These are phyloP conservation scores for Psilocybe cyanescens DNA, from an alignment of 768 basidiomycete genomes.

Conservation along the genomic window DNA sequence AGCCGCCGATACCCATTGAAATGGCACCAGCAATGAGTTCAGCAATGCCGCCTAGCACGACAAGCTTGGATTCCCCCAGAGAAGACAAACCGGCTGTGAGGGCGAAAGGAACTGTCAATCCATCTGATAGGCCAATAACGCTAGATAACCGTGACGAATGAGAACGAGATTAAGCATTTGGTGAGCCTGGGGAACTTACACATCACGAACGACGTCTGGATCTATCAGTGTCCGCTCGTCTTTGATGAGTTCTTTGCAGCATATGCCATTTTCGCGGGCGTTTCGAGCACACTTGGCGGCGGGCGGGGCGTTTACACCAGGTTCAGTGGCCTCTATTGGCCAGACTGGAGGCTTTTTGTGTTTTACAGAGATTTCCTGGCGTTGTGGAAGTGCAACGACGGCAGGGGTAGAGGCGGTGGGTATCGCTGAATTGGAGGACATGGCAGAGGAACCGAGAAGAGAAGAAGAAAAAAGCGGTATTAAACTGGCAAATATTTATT, in stretches of 20 bases:
- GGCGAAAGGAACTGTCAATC: slow-evolving; percentile 91
- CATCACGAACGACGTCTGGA: slow-evolving; percentile 86
- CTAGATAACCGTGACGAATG: slow-evolving; percentile 36
- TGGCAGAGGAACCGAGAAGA: neutral
- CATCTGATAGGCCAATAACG: slow-evolving; percentile 89
- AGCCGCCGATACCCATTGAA: slow-evolving; percentile 98
- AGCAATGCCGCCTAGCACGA: slow-evolving; percentile 92
- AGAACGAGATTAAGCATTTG: neutral
- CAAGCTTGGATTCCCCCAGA: slow-evolving; percentile 87
- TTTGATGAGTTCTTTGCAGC: slow-evolving; percentile 88
- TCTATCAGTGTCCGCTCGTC: slow-evolving; percentile 84
- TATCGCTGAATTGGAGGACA: slow-evolving; percentile 4
- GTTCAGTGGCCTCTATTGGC: slow-evolving; percentile 53
- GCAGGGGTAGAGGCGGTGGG: slow-evolving; percentile 15
- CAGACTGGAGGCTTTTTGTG: slow-evolving; percentile 61
- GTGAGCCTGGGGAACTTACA: slow-evolving; percentile 51
- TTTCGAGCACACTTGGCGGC: slow-evolving; percentile 62
- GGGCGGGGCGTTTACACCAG: slow-evolving; percentile 46
- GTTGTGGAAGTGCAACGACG: slow-evolving; percentile 38
- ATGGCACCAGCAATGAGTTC: slow-evolving; percentile 97
- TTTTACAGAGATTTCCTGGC: slow-evolving; percentile 24
- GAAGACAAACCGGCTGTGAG: slow-evolving; percentile 88
- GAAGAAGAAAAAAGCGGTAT: neutral
- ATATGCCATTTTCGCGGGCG: slow-evolving; percentile 63
- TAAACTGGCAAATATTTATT: slow-evolving; percentile 4